These are phyloP conservation scores for Plenodomus tracheiphilus DNA, from an alignment of 2,329 filamentous ascomycete species.

Conservation along the genomic window DNA sequence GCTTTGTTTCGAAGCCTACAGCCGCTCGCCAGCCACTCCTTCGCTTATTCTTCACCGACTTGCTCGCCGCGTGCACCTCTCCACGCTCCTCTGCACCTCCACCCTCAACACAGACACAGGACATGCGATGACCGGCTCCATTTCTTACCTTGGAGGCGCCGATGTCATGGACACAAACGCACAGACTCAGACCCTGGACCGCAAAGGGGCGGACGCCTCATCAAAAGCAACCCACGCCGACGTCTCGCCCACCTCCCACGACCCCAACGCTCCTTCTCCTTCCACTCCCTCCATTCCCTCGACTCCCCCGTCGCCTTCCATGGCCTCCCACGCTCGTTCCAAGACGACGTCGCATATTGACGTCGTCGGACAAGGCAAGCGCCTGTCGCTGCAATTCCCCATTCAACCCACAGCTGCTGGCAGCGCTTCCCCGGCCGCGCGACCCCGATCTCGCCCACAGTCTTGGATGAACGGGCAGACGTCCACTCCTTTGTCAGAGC, in stretches of 20 bases:
- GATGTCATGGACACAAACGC: conserved; percentile 33
- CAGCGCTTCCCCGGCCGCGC: conserved; percentile 35
- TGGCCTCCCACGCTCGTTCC: conserved; percentile 38
- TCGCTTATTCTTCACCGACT: conserved; percentile 43
- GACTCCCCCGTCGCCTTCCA: conserved; percentile 14
- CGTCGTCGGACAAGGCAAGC: conserved; percentile 45
- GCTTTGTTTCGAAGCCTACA: conserved; percentile 36
- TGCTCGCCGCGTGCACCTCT: conserved; percentile 33
- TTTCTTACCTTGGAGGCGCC: conserved; percentile 22
- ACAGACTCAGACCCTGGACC: conserved; percentile 33
- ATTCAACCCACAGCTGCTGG: conserved; percentile 46
- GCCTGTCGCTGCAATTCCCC: conserved; percentile 55
- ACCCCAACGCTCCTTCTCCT: conserved; percentile 3
- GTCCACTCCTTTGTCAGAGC: conserved; percentile 31
- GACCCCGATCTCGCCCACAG: conserved; percentile 41
- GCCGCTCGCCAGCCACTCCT: conserved; percentile 31
- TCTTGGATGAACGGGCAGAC: conserved; percentile 44
- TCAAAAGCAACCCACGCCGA: conserved; percentile 16
- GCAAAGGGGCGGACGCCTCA: conserved; percentile 25
- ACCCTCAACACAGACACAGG: not conserved
- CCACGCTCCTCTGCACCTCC: conserved; percentile 26
- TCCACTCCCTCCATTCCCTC: conserved; percentile 10
- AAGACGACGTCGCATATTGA: conserved; percentile 29
- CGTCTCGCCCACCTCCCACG: too few species aligned
- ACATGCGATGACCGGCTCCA: conserved; percentile 26